A percentile compares a stretch with the other conserved stretches of the same genome.
These are phyloP conservation scores for Lachnellula cervina DNA, from an alignment of 2,329 filamentous ascomycete species.

Conservation along the genomic window DNA sequence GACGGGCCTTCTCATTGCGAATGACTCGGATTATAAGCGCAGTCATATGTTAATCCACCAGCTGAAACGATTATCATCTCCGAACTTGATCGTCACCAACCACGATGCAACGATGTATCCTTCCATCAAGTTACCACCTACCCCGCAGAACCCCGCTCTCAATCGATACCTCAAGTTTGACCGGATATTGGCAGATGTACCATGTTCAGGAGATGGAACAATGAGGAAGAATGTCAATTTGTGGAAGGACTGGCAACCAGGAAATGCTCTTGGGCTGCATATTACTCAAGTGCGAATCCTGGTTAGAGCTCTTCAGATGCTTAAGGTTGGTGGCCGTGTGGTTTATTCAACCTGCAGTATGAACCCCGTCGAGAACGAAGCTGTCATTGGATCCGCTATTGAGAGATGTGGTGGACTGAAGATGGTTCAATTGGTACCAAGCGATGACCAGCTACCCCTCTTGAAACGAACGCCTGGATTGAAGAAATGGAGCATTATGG, in stretches of 20 bases:
- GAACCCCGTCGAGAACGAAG: constrained; percentile 97
- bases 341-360: constrained; percentile 99
- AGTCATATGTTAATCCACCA: constrained; percentile 97
- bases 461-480: constrained; percentile 75
- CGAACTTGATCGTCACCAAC: constrained; percentile 94
- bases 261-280: constrained; percentile 82
- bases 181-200: constrained; percentile 91
- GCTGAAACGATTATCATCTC: constrained; percentile 92
- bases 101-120: constrained; percentile 96
- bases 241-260: constrained; percentile 92
- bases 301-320: constrained; percentile 86
- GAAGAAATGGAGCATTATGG: constrained; percentile 84
- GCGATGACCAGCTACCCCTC: constrained; percentile 68
- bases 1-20: constrained; percentile 88
- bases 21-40: constrained; percentile 94
- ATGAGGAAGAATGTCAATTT: constrained; percentile 87
- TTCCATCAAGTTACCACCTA: constrained; percentile 74
- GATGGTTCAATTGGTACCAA: constrained; percentile 82
- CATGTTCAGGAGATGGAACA: constrained; percentile 94
- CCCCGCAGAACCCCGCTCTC: constrained; percentile 48
- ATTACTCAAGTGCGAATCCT: constrained; percentile 84
- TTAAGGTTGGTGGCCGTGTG: constrained; percentile 89
- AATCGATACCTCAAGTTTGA: constrained; percentile 90
- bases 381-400: constrained; percentile 83
- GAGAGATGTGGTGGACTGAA: constrained; percentile 78